Conservation (phyloP, 176 grass and related monocot genomes). For the Zea luxurians region DNA sequence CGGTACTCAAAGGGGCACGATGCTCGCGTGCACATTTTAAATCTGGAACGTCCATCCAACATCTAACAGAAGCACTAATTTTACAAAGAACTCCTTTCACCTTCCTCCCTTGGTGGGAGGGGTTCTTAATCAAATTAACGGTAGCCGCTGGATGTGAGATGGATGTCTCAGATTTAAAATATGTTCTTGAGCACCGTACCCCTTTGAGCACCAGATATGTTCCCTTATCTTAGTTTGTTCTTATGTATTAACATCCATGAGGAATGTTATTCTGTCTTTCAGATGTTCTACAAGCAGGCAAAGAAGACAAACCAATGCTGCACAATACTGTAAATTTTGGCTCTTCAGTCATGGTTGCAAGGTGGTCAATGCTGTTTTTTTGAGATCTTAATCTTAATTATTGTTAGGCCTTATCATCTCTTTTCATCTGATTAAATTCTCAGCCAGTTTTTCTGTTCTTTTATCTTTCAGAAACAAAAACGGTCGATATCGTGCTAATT, state of each 20-base stretch:
- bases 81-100: too few relatives aligned
- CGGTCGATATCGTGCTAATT: conserved; percentile 17
- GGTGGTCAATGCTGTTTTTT: conserved; percentile 12
- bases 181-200: too few relatives aligned
- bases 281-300: conserved; percentile 99
- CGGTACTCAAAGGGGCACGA: too few relatives aligned
- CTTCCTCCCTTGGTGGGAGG: too few relatives aligned
- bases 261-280: conserved; percentile 32
- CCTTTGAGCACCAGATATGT: too few relatives aligned
- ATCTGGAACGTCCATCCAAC: too few relatives aligned
- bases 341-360: conserved; percentile 31
- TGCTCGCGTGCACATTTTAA: too few relatives aligned
- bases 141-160: too few relatives aligned
- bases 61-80: too few relatives aligned
- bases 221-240: too few relatives aligned
- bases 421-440: conserved; percentile 30
- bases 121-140: too few relatives aligned
- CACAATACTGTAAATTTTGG: conserved; percentile 64
- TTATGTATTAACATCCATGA: conserved; percentile 5
- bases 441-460: neutral
- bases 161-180: too few relatives aligned
- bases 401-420: neutral
- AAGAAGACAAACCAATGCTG: conserved; percentile 97
- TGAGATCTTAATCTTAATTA: neutral
- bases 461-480: conserved; percentile 26